Evolutionary conservation across 1,284 basidiomycete genomes (phyloP).

Genomic region (Mycosarcoma maydis): DNA sequence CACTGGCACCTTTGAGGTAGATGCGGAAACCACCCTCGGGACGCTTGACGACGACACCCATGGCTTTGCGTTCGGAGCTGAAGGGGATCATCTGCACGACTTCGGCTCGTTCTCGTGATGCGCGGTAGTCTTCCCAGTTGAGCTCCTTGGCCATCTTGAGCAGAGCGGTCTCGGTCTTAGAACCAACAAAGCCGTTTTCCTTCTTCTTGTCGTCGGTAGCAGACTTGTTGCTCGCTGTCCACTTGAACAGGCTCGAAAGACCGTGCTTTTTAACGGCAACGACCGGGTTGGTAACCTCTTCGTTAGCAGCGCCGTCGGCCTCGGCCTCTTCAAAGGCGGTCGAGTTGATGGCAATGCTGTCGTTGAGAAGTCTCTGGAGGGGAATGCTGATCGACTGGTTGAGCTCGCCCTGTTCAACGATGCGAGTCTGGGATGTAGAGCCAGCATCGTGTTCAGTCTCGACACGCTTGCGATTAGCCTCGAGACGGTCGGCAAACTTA

Average conservation of each 20-base stretch:
- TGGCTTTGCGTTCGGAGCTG: conserved; percentile 91
- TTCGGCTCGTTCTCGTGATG: conserved; percentile 75
- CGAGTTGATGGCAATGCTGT: conserved; percentile 89
- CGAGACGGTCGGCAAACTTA: conserved; percentile 86
- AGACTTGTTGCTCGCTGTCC: conserved; percentile 26
- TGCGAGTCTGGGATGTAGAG: conserved; percentile 75
- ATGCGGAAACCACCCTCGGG: conserved; percentile 75
- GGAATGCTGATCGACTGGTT: conserved; percentile 73
- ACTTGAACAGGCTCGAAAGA: conserved; percentile 33
- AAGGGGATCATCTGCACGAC: conserved; percentile 93
- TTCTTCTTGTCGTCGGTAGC: conserved; percentile 35
- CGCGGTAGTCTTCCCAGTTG: conserved; percentile 80
- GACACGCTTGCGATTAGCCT: conserved; percentile 78
- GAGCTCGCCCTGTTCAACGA: conserved; percentile 77
- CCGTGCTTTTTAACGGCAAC: conserved; percentile 36
- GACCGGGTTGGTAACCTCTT: conserved; percentile 18
- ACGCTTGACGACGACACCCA: conserved; percentile 86
- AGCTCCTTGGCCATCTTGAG: conserved; percentile 88
- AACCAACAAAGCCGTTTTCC: conserved; percentile 79
- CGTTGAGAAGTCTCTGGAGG: conserved; percentile 80
- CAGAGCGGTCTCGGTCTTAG: conserved; percentile 95
- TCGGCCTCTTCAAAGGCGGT: conserved; percentile 80
- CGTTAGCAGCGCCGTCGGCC: conserved; percentile 56
- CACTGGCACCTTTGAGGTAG: conserved; percentile 91
- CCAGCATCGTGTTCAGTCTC: conserved; percentile 73